Percentiles rank a stretch among this genome's conserved stretches.
Conservation (phyloP, 139 green algal species). For the Coelastrella sp. region DNA sequence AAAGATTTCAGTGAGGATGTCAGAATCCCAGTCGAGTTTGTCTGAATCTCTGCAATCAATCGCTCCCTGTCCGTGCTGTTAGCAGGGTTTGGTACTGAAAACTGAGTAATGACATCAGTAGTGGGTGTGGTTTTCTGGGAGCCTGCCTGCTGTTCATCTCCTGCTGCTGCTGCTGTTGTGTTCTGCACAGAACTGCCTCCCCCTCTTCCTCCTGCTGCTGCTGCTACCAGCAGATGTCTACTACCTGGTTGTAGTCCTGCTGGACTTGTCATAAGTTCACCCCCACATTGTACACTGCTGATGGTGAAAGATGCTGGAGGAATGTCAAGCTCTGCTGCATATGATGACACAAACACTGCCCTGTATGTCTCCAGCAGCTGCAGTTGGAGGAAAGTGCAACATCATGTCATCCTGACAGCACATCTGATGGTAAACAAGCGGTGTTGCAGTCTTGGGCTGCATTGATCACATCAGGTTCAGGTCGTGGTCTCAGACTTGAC, state of each 20-base stretch:
- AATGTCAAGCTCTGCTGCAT: constrained; percentile 1
- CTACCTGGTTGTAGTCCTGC: neutral
- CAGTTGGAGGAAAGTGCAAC: neutral
- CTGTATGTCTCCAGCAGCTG: constrained; percentile 33
- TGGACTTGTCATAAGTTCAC: constrained; percentile 14
- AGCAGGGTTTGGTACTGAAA: neutral
- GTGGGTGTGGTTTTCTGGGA: neutral
- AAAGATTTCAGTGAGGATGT: neutral
- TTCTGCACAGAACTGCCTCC: neutral
- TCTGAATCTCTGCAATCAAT: neutral
- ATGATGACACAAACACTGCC: constrained; percentile 11
- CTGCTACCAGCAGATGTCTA: constrained; percentile 3
- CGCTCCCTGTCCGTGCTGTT: neutral
- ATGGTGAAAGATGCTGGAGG: constrained; percentile 12
- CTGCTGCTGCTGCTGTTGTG: neutral
- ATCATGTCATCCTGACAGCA: neutral
- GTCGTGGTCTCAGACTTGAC: no score
- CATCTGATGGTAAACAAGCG: no score
- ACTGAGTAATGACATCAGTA: neutral
- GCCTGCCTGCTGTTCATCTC: neutral
- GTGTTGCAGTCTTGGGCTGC: no score
- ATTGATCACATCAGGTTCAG: no score
- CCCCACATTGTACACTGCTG: neutral
- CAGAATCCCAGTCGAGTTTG: neutral
- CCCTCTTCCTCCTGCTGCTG: neutral